Conservation (phyloP, 1,284 basidiomycete species). For the Xerocomus amazonicus region DNA sequence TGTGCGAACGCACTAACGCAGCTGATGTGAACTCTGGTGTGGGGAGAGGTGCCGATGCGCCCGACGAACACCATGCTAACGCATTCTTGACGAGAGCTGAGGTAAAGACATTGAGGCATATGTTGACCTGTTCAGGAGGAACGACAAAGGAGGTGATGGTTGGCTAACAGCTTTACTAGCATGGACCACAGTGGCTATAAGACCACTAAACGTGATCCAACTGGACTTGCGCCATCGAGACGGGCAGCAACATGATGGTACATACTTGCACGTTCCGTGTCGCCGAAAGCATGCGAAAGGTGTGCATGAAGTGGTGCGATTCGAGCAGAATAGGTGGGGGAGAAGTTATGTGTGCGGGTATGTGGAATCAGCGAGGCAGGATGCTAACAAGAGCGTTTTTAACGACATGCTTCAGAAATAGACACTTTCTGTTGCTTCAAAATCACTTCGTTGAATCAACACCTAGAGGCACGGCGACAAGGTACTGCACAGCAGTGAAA, state of each 20-base stretch:
- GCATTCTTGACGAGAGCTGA: constrained; percentile 23
- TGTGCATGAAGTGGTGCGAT: constrained; percentile 68
- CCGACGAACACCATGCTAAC: constrained; percentile 24
- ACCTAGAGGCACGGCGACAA: constrained; percentile 39
- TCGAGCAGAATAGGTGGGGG: constrained; percentile 52
- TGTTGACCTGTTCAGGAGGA: constrained; percentile 1
- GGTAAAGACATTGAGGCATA: constrained; percentile 18
- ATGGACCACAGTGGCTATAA: constrained; percentile 49
- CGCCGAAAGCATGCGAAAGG: constrained; percentile 58
- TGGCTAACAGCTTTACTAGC: constrained; percentile 48
- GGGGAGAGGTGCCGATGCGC: constrained; percentile 25
- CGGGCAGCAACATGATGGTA: constrained; percentile 61
- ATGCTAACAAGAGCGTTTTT: constrained; percentile 34
- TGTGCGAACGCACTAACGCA: constrained; percentile 23
- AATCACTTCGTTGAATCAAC: constrained; percentile 62
- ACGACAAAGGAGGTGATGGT: neutral
- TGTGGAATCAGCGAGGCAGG: constrained; percentile 57
- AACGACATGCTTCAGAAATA: neutral
- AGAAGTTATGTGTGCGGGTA: constrained; percentile 54
- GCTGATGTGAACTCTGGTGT: constrained; percentile 31
- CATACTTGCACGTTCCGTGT: constrained; percentile 46
- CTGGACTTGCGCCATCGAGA: constrained; percentile 34
- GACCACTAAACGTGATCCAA: constrained; percentile 35
- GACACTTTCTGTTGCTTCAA: constrained; percentile 52
- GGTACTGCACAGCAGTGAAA: neutral